Base-by-base conservation (phyloP, 208 protist genomes). In the Leishmania turanica region DNA sequence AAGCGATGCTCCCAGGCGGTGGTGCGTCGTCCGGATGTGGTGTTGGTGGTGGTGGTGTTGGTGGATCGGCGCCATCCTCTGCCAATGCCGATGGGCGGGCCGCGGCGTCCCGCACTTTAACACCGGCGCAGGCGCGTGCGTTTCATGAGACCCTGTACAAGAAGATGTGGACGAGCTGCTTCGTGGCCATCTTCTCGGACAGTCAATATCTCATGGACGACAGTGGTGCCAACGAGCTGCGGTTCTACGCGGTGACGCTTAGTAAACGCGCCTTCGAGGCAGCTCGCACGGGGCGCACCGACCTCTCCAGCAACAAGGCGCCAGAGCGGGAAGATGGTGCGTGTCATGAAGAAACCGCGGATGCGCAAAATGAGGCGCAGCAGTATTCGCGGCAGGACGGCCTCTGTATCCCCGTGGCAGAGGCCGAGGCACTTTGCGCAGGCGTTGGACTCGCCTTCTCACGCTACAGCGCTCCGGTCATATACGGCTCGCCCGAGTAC, bases 141-240 rank as follows among this genome's bases (percentile, higher is more conserved):
- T 84, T 94, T 72, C 87, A 91, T 58, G 75, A 76, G 0, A 75
- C 65, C 40, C 72, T 95, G 15, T 37, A 68, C 58, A 42, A 71
- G 34, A 40, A 84, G 0, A 34, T 80, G 72, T 88, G 79, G 78
- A 95, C 91, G 17, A 79, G 84, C 75, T 91, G 88, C 81, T 91
- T 88, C 74, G 86, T 89, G 78, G 81, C 86, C 17, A 89, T 92
- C 65, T 89, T 93, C 56, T 56, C 75, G 17, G 89, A 93, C 71
- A 83, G 73, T 40, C 85, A 89, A n/a, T 86, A 90, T 77, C 73
- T 92, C 34, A 82, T 93, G 54, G 84, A 91, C 69, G 88, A 95
- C 73, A 65, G 79, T 21, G 77, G 74, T 3, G 40, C 34, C 15
- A 88, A 83, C 37, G 79, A 86, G 71, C 69, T 90, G 0, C 80